Evolutionary conservation across 805 yeast species (phyloP), one percentile per base, ranked within the genome.

Genomic region (Teunomyces aglyptinius): DNA sequence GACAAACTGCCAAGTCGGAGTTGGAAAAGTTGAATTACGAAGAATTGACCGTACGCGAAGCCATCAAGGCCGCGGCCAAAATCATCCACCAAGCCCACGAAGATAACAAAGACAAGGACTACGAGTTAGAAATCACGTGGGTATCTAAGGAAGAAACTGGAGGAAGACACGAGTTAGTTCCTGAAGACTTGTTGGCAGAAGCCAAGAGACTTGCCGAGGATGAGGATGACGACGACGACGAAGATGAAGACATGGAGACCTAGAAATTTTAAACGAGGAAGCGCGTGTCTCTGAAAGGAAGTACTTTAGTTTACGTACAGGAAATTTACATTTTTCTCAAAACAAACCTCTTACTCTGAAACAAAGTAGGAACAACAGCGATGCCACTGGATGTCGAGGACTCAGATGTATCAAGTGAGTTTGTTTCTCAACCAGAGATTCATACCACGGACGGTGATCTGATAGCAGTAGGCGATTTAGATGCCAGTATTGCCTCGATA

Each of bases 1-100:
- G 98, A 68, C 99, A 94, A 68, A 81, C 89, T n/a, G 99, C 99
- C 42, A 92, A 92, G 70, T 86, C 92, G 24, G 99, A 94, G 70
- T 78, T 94, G 56, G 99, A 94, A 68, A 94, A 94, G 67, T 75
- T 94, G 64, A 85, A 89, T 54, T 73, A 83, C 50, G 83, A 82
- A 45, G 80, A 77, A 53, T 70, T 95, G 54, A 71, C 83, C 6
- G 87, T 84, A 3, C 79, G 70, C 55, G 96, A 91, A 16, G 99
- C 96, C 4, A 86, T 94, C 32, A 90, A 87, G 58, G 86, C 87
- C 61, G 98, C 97, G 27, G 98, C 98, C 4, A 86, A 85, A 66
- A 90, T 94, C 63, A 86, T 94, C 59, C 86, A 89, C 61, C 75
- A 85, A 53, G 97, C 98, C 1, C 99, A 95, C 62, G 99, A 94